Conservation (phyloP, 2,329 filamentous ascomycete species). For the Sporothrix protearum region DNA sequence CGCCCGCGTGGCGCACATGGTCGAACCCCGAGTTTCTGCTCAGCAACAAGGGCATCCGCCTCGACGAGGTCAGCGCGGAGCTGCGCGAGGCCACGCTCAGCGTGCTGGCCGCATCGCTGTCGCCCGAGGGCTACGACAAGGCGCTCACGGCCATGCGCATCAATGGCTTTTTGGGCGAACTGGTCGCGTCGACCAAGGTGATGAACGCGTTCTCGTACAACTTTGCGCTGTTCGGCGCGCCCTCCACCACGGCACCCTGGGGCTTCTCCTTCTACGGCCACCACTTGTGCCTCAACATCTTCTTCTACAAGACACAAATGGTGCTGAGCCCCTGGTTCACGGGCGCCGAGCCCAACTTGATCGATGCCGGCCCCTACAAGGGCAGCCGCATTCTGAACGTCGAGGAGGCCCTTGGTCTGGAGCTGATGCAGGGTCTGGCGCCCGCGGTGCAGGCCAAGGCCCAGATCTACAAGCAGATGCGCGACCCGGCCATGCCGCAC, state of each 20-base stretch:
- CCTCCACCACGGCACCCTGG: constrained; percentile 59
- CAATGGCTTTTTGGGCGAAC: constrained; percentile 69
- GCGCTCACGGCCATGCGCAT: constrained; percentile 67
- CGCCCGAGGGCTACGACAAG: constrained; percentile 68
- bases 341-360: constrained; percentile 73
- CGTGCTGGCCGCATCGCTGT: constrained; percentile 58
- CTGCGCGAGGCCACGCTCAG: constrained; percentile 50
- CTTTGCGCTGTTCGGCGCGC: constrained; percentile 32
- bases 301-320: constrained; percentile 63
- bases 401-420: constrained; percentile 62
- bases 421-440: constrained; percentile 63
- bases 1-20: constrained; percentile 67
- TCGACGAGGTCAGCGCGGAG: constrained; percentile 53
- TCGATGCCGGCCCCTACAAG: constrained; percentile 59
- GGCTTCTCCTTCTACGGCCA: constrained; percentile 75
- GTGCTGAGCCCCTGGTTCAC: constrained; percentile 73
- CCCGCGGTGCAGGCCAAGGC: constrained; percentile 46
- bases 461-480: constrained; percentile 57
- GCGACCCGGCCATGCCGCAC: constrained; percentile 62
- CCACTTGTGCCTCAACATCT: constrained; percentile 69
- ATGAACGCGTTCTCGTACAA: constrained; percentile 74
- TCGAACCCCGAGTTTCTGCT: constrained; percentile 72
- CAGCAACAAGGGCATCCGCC: constrained; percentile 63
- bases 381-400: constrained; percentile 64
- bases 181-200: constrained; percentile 58